These are phyloP conservation scores for Volvox carteri DNA, from an alignment of 163 green algal genomes.

Conservation along the genomic window DNA sequence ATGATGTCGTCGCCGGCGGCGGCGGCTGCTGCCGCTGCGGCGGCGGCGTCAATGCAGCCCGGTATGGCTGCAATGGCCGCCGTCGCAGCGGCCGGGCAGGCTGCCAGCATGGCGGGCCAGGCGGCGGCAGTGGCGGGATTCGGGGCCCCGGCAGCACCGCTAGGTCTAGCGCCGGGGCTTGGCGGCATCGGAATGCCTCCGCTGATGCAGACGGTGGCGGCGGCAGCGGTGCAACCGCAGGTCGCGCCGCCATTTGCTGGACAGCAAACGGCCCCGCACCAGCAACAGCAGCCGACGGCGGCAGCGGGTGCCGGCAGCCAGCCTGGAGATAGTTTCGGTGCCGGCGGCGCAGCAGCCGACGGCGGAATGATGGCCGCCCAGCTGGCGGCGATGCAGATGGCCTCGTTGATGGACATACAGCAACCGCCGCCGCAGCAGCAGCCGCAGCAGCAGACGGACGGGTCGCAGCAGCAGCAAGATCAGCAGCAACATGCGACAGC, in stretches of 20 bases:
- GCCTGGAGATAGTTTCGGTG: background rate
- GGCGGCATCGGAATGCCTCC: background rate
- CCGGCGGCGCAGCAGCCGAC: background rate
- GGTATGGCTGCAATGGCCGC: conserved; percentile 32
- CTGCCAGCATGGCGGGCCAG: background rate
- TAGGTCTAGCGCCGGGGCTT: background rate
- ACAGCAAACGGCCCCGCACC: background rate
- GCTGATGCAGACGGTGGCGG: background rate
- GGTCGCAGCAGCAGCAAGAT: conserved; percentile 3
- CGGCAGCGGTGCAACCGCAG: background rate
- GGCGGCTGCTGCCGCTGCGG: background rate
- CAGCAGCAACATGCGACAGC: background rate
- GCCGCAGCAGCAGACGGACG: background rate
- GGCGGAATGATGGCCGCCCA: conserved; percentile 3
- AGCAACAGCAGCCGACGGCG: background rate
- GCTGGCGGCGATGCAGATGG: conserved; percentile 11
- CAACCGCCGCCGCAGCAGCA: conserved; percentile 12
- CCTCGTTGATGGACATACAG: background rate
- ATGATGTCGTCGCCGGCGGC: conserved; percentile 14
- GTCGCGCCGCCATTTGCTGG: background rate
- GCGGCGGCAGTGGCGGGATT: background rate
- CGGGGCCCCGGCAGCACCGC: background rate
- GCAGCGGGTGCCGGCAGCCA: background rate
- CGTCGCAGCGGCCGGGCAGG: conserved; percentile 4
- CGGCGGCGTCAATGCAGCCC: conserved; percentile 6